A percentile compares a stretch with the other conserved stretches of the same genome.
Conservation (phyloP, 805 yeast genomes). For the Phaffomyces thermotolerans region DNA sequence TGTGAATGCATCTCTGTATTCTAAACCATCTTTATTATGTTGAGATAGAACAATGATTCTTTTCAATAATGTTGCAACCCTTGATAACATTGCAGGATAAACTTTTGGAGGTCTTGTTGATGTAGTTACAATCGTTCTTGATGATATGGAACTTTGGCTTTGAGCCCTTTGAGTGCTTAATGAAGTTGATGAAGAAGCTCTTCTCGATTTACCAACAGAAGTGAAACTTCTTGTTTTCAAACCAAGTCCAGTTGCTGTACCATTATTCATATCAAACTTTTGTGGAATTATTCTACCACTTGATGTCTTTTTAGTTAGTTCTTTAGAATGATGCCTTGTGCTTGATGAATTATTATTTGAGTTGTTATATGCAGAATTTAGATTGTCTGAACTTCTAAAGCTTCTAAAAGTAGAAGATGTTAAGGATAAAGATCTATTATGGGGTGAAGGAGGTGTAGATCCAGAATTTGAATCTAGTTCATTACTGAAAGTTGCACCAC, state of each 20-base stretch:
- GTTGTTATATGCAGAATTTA: constrained; percentile 8
- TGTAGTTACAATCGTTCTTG: constrained; percentile 42
- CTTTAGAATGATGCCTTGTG: constrained; percentile 27
- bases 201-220: constrained; percentile 25
- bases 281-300: constrained; percentile 42
- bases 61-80: constrained; percentile 73
- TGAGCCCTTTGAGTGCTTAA: constrained; percentile 19
- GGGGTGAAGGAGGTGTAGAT: constrained; percentile 17
- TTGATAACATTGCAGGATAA: constrained; percentile 83
- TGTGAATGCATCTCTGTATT: constrained; percentile 87
- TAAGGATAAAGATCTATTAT: constrained; percentile 28
- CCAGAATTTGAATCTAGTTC: not conserved
- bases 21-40: constrained; percentile 82
- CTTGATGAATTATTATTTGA: constrained; percentile 4
- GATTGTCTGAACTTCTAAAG: constrained; percentile 23
- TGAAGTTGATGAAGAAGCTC: constrained; percentile 21
- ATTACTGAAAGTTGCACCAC: constrained; percentile 1
- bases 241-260: constrained; percentile 27
- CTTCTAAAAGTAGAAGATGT: constrained; percentile 26
- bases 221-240: constrained; percentile 41
- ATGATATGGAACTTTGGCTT: constrained; percentile 17
- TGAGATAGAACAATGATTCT: constrained; percentile 66
- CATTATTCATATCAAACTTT: constrained; percentile 31
- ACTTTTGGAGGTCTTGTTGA: constrained; percentile 51
- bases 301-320: constrained; percentile 29